Evolutionary conservation across 148 eudicot genomes (phyloP).

Genomic region (Rhododendron mucronatum): DNA sequence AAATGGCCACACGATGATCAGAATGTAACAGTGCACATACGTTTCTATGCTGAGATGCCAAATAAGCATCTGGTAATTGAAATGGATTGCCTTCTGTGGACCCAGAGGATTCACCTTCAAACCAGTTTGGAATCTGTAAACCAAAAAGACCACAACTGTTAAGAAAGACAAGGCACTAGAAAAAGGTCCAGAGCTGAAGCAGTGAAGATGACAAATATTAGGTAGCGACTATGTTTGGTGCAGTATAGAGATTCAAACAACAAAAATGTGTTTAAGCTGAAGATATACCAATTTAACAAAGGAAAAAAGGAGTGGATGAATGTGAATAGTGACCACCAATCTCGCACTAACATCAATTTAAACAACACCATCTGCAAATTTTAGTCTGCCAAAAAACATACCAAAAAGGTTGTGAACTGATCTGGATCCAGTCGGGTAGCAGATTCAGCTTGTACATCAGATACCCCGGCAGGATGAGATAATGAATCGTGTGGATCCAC

Average conservation of each 20-base stretch:
- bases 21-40: slow-evolving; percentile 33
- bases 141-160: not conserved
- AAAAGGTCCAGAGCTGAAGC: not conserved
- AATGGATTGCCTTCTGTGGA: slow-evolving; percentile 85
- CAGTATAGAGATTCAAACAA: not conserved
- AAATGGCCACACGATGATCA: slow-evolving; percentile 1
- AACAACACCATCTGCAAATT: not conserved
- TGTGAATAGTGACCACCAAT: not conserved
- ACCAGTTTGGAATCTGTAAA: slow-evolving; percentile 84
- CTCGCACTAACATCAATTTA: not conserved
- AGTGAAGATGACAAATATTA: not conserved
- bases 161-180: not conserved
- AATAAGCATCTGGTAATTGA: slow-evolving; percentile 75
- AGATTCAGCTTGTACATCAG: slow-evolving; percentile 94
- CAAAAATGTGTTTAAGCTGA: not conserved
- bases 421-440: slow-evolving; percentile 85
- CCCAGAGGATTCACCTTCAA: slow-evolving; percentile 65
- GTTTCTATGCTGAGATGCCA: slow-evolving; percentile 69
- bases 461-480: slow-evolving; percentile 91
- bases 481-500: slow-evolving; percentile 96
- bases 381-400: slow-evolving; percentile 23
- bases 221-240: not conserved
- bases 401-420: slow-evolving; percentile 86
- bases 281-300: not conserved
- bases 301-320: not conserved